Conservation (phyloP, 306 rosid genomes). For the Abrus pulchellus region DNA sequence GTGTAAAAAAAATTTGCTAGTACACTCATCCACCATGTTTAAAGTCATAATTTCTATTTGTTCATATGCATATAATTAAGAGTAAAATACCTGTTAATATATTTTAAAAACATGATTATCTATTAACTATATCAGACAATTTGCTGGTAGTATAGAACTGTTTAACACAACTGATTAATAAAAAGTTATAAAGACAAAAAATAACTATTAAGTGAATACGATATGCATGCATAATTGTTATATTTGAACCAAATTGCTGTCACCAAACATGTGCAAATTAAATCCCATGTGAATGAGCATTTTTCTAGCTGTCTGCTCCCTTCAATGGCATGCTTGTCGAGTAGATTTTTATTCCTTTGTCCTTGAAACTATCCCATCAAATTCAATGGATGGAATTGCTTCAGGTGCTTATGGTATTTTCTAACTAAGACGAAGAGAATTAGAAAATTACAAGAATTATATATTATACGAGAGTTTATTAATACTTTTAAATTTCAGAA, state of each 20-base stretch:
- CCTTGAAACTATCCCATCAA: not conserved
- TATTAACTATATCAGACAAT: too few relatives aligned
- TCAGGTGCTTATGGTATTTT: not conserved
- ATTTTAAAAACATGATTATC: too few relatives aligned
- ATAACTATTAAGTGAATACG: not conserved
- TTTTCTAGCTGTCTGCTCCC: slow-evolving; percentile 21
- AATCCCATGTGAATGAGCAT: slow-evolving; percentile 43
- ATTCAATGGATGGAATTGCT: slow-evolving; percentile 36
- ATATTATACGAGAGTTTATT: too few relatives aligned
- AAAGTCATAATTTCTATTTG: too few relatives aligned
- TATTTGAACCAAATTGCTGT: not conserved
- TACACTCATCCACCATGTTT: too few relatives aligned
- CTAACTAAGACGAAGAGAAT: not conserved
- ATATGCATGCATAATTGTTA: not conserved
- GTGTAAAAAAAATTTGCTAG: too few relatives aligned
- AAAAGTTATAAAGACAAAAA: not conserved
- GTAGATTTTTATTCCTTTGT: slow-evolving; percentile 10
- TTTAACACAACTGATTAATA: not conserved
- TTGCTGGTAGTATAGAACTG: too few relatives aligned
- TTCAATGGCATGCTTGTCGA: not conserved
- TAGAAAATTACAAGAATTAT: too few relatives aligned
- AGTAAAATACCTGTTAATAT: too few relatives aligned
- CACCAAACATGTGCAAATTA: slow-evolving; percentile 14
- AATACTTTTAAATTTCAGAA: too few relatives aligned
- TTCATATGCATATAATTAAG: too few relatives aligned